Conservation (phyloP, 108 stramenopile species). For the Epithemia pelagica region DNA sequence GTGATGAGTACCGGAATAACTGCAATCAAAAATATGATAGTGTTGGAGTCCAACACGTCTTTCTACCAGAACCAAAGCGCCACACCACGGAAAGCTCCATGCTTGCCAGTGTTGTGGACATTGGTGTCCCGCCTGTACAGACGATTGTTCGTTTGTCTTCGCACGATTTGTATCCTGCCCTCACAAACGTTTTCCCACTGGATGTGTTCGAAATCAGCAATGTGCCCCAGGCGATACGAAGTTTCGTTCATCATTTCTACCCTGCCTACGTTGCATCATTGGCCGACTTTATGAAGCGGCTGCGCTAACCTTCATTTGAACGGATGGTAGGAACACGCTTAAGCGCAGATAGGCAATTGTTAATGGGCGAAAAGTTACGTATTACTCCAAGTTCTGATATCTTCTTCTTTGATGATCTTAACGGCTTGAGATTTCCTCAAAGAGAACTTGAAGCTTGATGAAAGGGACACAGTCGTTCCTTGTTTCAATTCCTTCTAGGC, state of each 20-base stretch:
- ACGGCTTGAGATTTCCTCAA: too few relatives aligned
- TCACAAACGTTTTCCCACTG: conserved; percentile 56
- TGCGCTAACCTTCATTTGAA: too few relatives aligned
- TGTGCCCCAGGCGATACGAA: conserved; percentile 69
- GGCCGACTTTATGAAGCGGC: conserved; percentile 25
- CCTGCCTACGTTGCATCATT: conserved; percentile 66
- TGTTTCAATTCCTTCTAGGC: too few relatives aligned
- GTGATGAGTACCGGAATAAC: conserved; percentile 44
- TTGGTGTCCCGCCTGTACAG: conserved; percentile 58
- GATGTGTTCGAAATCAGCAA: conserved; percentile 72
- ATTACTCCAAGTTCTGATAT: too few relatives aligned
- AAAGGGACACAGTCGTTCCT: too few relatives aligned
- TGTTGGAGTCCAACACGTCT: conserved; percentile 59
- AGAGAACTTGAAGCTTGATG: too few relatives aligned
- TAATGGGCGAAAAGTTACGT: too few relatives aligned
- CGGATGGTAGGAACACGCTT: too few relatives aligned
- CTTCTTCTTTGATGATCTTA: too few relatives aligned
- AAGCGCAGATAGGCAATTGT: too few relatives aligned
- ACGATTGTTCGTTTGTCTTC: conserved; percentile 46
- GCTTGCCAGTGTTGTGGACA: conserved; percentile 64
- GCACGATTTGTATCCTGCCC: conserved; percentile 47
- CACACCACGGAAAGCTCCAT: conserved; percentile 14
- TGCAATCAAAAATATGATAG: conserved; percentile 41
- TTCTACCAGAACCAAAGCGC: conserved; percentile 62
- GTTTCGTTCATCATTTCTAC: conserved; percentile 85